Conservation (phyloP, 352 stramenopile species). For the Phytopythium sindhum region DNA sequence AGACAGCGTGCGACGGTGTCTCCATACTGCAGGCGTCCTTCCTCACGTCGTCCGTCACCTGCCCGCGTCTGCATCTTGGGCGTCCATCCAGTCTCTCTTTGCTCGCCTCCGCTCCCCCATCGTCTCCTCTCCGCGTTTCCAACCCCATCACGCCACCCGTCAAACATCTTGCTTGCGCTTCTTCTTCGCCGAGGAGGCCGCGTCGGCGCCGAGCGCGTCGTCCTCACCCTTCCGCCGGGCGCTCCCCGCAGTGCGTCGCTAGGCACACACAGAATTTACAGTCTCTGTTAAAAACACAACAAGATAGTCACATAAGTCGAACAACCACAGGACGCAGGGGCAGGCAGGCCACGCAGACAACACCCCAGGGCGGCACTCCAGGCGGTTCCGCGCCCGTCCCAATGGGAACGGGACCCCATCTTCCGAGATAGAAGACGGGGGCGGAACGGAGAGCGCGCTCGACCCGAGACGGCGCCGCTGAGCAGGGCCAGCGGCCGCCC, state of each 20-base stretch:
- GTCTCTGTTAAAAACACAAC: constrained; percentile 90
- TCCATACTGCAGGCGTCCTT: background rate
- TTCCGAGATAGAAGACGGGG: background rate
- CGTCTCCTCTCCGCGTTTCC: too few species aligned
- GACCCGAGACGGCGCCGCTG: constrained; percentile 6
- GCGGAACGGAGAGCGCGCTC: constrained; percentile 2
- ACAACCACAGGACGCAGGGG: constrained; percentile 43
- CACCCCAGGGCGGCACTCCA: constrained; percentile 24
- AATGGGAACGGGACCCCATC: constrained; percentile 16
- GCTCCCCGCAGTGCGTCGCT: constrained; percentile 74
- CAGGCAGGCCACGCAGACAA: constrained; percentile 35
- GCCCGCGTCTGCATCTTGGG: background rate
- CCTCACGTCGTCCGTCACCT: background rate
- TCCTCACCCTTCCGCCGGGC: constrained; percentile 70
- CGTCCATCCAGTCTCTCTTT: background rate
- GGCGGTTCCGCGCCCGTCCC: constrained; percentile 6
- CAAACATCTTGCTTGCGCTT: constrained; percentile 76
- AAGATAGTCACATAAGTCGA: constrained; percentile 87
- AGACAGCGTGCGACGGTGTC: background rate
- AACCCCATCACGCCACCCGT: constrained; percentile 5
- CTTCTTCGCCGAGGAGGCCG: constrained; percentile 38
- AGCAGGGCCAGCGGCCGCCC: constrained; percentile 1
- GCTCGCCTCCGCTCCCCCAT: background rate
- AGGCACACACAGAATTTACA: constrained; percentile 89
- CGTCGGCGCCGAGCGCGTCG: constrained; percentile 28